Evolutionary conservation across 495 filamentous ascomycete species (phyloP), one percentile per base, ranked within the genome.

Genomic region (Cercophora sp.): DNA sequence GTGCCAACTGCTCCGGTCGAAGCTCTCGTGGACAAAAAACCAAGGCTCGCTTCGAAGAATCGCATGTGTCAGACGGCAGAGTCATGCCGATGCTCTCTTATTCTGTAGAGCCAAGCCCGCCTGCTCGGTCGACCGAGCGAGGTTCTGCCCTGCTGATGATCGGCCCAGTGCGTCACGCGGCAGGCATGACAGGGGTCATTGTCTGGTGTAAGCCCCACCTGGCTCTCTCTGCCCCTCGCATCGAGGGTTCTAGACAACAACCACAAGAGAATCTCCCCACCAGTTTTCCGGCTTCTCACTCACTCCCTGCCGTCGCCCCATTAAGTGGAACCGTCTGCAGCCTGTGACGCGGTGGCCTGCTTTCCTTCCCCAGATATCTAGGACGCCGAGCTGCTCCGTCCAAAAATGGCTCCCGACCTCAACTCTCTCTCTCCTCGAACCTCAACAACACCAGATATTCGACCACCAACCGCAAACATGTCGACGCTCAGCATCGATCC

Each of bases 351-450:
- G n/a, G 44, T 47, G 44, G 44, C 5, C 44, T 47, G 44, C 34
- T 47, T 8, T 13, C 3, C 13, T 13, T 32, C 8, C 32, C 20
- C 32, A 37, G 16, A 22, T 20, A 23, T 10, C 31, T 22, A 18
- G 16, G 20, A 20, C 16, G 16, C 5, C 13, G 11, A 10, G 20
- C 19, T 36, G 20, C 19, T 8, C 23, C n/a, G 13, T 20, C 6
- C 16, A 39, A 22, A 9, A 13, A 60, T 60, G 57, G 57, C 57
- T 39, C 87, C 86, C 26, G 86, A 90, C 70, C 71, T 90, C 54
- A 90, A 91, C 64, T 88, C 85, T 27, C 79, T 90, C 27, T 84
- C 85, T 44, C 76, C 81, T n/a, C 86, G 83, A 42, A 60, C 67
- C n/a, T 52, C 60, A 11, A 86, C 85, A 43, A 58, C 67, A 15